Conservation (phyloP, 2,329 filamentous ascomycete species). For the Xylaria polymorpha region DNA sequence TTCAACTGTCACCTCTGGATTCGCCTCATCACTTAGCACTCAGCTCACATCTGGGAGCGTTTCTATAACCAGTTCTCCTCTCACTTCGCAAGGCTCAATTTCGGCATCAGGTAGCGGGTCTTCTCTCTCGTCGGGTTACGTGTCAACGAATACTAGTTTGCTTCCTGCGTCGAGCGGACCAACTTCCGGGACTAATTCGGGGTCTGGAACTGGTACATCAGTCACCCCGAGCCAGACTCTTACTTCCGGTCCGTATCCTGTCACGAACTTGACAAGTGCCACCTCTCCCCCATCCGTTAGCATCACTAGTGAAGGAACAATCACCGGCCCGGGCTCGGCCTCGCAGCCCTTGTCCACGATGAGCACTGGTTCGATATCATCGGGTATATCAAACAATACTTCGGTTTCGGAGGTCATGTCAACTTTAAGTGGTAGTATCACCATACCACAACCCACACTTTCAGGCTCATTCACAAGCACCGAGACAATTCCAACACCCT, state of each 20-base stretch:
- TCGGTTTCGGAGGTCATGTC: constrained; percentile 23
- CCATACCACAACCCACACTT: constrained; percentile 10
- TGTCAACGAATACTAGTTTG: constrained; percentile 30
- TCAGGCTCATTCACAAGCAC: constrained; percentile 12
- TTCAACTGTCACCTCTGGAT: neutral
- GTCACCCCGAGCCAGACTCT: constrained; percentile 19
- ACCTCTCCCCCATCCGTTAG: constrained; percentile 17
- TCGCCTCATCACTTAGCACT: neutral
- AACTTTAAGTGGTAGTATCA: constrained; percentile 31
- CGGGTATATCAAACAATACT: constrained; percentile 21
- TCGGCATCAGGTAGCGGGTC: constrained; percentile 16
- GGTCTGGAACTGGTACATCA: constrained; percentile 11
- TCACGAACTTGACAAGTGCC: constrained; percentile 31
- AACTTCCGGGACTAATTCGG: constrained; percentile 30
- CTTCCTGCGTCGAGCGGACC: constrained; percentile 32
- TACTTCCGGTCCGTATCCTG: constrained; percentile 36
- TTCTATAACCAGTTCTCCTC: neutral
- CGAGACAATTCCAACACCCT: constrained; percentile 3
- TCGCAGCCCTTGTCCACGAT: constrained; percentile 1
- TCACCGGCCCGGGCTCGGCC: constrained; percentile 12
- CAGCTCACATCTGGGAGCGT: constrained; percentile 2
- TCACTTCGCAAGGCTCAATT: constrained; percentile 8
- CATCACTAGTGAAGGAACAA: constrained; percentile 26
- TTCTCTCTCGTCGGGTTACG: constrained; percentile 24
- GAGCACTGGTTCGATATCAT: constrained; percentile 8